Base-by-base conservation (phyloP, 1,284 basidiomycete species). In the Vanrija pseudolonga region DNA sequence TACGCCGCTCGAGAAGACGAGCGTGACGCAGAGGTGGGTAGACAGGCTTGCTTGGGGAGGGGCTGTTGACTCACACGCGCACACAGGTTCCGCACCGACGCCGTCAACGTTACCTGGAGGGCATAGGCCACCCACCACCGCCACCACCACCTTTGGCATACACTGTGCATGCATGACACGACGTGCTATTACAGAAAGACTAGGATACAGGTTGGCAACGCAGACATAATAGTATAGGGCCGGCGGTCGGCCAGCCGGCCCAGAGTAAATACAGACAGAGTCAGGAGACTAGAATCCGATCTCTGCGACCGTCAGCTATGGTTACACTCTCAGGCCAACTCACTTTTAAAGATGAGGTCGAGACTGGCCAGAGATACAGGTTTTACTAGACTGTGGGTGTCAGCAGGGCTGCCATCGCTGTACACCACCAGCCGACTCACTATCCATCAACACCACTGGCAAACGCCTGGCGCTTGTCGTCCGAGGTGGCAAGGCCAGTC, bases 381-480 rank as follows among this genome's bases (percentile, higher is more conserved):
- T 73, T 95, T 95, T 55, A 94, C 89, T 28, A 94, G 81, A 66
- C 90, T 92, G 63, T 18, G 11, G 1, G 9, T 2, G 32, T 32
- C 12, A 32, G 32, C 32, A 2, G 4, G 11, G 32, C 32, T n/a
- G 26, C 11, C 26, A 6, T 42, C 8, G 2, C 14, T 42, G 18
- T 14, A 2, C 17, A 1, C 22, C 17, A 4, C 1, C 32, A 14
- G 14, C 14, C 62, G 8, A 76, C 89, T 65, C 74, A 92, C 89
- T 94, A 97, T 73, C 93, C 93, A 67, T 97, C 91, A 44, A 96
- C 92, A 3, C 94, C 93, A 50, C 88, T 89, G 50, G 89, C 86
- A 63, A 96, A 95, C 1, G 93, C 94, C 64, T 85, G 82, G 20
- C 90, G 82, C 75, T 95, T 94, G 72, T 97, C 92, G 70, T 96